Percentiles rank a stretch among this genome's conserved stretches.
These are phyloP conservation scores for Aspergillus novoparasiticus DNA, from an alignment of 2,329 filamentous ascomycete species.

Conservation along the genomic window DNA sequence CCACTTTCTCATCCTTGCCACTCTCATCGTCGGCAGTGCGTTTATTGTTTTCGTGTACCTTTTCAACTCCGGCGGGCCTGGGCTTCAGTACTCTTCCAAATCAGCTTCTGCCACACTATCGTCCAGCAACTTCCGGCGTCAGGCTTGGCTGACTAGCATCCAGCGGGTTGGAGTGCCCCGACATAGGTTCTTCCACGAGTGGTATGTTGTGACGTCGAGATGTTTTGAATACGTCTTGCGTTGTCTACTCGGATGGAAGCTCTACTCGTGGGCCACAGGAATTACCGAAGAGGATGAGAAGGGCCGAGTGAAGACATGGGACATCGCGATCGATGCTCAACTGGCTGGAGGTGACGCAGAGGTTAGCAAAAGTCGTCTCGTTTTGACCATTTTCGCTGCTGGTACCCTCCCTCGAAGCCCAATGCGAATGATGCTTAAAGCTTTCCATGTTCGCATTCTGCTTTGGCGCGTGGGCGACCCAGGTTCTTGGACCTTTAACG, in stretches of 20 bases:
- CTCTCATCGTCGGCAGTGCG: slow-evolving; percentile 56
- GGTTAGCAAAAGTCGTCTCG: slow-evolving; percentile 82
- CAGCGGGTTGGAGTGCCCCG: slow-evolving; percentile 90
- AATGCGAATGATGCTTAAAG: slow-evolving; percentile 83
- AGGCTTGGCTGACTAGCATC: slow-evolving; percentile 90
- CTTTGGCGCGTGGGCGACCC: slow-evolving; percentile 75
- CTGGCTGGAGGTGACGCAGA: slow-evolving; percentile 87
- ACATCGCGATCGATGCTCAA: slow-evolving; percentile 89
- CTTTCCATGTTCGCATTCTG: slow-evolving; percentile 85
- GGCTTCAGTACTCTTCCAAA: slow-evolving; percentile 52
- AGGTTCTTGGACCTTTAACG: slow-evolving; percentile 64
- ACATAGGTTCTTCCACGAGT: slow-evolving; percentile 83
- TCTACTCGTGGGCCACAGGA: slow-evolving; percentile 78
- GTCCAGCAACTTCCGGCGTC: slow-evolving; percentile 82
- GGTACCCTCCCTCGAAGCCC: slow-evolving; percentile 84
- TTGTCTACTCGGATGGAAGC: slow-evolving; percentile 73
- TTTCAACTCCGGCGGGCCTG: slow-evolving; percentile 57
- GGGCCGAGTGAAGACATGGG: slow-evolving; percentile 87
- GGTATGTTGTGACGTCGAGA: slow-evolving; percentile 77
- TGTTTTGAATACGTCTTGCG: slow-evolving; percentile 78
- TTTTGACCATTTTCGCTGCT: slow-evolving; percentile 84
- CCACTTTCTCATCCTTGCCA: slow-evolving; percentile 53
- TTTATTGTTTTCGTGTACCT: slow-evolving; percentile 61
- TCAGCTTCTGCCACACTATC: slow-evolving; percentile 46
- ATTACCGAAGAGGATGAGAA: slow-evolving; percentile 82